Evolutionary conservation across 73 alveolate species (phyloP).

Genomic region (Paramecium biaurelia): DNA sequence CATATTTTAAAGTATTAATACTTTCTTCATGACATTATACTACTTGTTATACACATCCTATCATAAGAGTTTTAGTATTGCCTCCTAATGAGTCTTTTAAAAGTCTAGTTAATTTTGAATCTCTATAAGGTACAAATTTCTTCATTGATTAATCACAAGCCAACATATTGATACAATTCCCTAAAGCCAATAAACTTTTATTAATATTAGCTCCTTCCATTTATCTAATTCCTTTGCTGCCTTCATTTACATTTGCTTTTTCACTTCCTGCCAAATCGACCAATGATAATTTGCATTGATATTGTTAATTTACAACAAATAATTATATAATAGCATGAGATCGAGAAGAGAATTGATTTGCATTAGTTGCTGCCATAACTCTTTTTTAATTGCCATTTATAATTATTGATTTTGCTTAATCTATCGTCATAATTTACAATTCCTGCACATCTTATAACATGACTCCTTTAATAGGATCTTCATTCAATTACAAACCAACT

Average conservation of each 20-base stretch:
- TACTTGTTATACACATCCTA: constrained; percentile 86
- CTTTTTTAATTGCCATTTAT: constrained; percentile 87
- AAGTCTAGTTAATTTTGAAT: constrained; percentile 94
- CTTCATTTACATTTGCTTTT: constrained; percentile 86
- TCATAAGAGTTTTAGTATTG: constrained; percentile 94
- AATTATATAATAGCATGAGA: constrained; percentile 95
- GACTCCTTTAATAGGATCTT: constrained; percentile 91
- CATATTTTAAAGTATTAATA: constrained; percentile 89
- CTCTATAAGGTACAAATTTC: constrained; percentile 90
- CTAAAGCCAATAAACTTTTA: constrained; percentile 87
- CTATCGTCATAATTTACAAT: constrained; percentile 52
- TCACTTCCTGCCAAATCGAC: constrained; percentile 99
- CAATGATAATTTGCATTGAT: constrained; percentile 80
- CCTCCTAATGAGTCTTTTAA: constrained; percentile 97
- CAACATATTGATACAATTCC: constrained; percentile 93
- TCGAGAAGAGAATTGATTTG: constrained; percentile 89
- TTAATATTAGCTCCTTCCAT: constrained; percentile 96
- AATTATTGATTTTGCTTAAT: constrained; percentile 80
- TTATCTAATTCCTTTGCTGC: constrained; percentile 89
- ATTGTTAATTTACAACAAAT: constrained; percentile 73
- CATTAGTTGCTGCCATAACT: constrained; percentile 93
- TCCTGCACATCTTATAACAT: constrained; percentile 79
- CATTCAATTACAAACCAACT: constrained; percentile 85
- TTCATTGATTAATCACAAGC: constrained; percentile 85
- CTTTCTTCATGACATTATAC: constrained; percentile 88